Base-by-base conservation (phyloP, 2,329 filamentous ascomycete genomes). In the Camptophora hylomeconis region DNA sequence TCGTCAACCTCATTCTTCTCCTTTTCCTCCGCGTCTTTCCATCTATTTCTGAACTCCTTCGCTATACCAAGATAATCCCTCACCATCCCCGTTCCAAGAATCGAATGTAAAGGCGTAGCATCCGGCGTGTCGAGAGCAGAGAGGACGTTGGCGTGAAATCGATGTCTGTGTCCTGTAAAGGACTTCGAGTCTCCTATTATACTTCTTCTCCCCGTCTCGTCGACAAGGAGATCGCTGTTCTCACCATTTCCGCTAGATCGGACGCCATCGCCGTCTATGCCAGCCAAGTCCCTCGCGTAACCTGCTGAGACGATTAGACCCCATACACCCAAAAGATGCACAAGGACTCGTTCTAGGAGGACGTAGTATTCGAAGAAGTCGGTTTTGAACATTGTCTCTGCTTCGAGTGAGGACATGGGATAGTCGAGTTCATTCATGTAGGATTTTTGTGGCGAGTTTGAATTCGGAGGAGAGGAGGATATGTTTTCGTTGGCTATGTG, bases 311-410 rank as follows among this genome's bases (percentile, higher is more conserved):
- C 57, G 0, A 49, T 47, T 4, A 80, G 60, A 5, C 67, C 71
- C 34, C 74, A 77, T 0, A 80, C 65, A 1, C 63, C 63, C n/a
- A 80, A 63, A 1, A 80, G 56, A 25, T 75, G 67, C 2, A 80
- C 73, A 5, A 82, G 59, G 0, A 75, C 75, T 17, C 78, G 69
- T 53, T 83, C 78, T 5, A 82, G 65, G 19, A 80, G 63, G 28
- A 72, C 70, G 54, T 82, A 82, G 50, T 76, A 82, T 45, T 83
- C 78, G 52, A 79, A 74, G 38, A 82, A 83, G 45, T 82, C 78
- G 5, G 82, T 63, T 49, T 82, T 81, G 58, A 82, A 82, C 63
- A 80, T 80, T 10, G 69, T 62, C 49, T 76, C 71, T 0, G 67
- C 67, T 23, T 42, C 40, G 13, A 38, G 33, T 12, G 29, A 31